Base-by-base conservation (phyloP, 805 yeast genomes). In the Wickerhamomyces tratensis region DNA sequence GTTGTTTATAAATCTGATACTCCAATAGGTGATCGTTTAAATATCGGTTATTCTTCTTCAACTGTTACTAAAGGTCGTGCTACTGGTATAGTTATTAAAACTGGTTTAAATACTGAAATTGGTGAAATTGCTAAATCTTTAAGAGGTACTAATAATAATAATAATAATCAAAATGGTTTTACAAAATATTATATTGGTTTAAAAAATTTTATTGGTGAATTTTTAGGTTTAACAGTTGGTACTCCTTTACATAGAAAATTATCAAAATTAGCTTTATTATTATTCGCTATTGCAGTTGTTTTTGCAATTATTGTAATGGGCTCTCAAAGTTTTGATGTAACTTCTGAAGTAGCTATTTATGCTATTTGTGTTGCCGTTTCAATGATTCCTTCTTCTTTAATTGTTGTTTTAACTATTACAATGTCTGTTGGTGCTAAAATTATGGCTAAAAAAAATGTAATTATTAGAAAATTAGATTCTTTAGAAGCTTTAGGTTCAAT, bases 261-360 rank as follows among this genome's bases (percentile, higher is more conserved):
- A 42, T 77, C 95, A 1, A 77, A 82, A 70, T 68, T 87, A 42
- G 95, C 96, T 5, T 74, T 86, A 40, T 58, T 74, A 37, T 67
- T 87, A 39, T 86, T 86, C 50, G 69, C 70, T 51, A 65, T 86
- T 39, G 95, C 96, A 6, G 93, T 86, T n/a, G 50, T 87, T 1
- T 81, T 86, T 56, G 95, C 95, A 2, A 79, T 87, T 44, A 77
- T 87, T 15, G 94, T 85, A 5, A 82, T 86, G 94, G 94, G 80
- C 2, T 77, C 93, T 9, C 94, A 86, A 62, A 73, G 73, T 46
- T 79, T 86, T 61, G 54, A 65, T 11, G 95, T 86, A n/a, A 79
- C 76, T 49, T 75, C 71, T 43, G 87, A 86, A 51, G 93, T 86
- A 34, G 95, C 94, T 12, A 79, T 86, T 39, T 86, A 86, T 57